These are phyloP conservation scores for Starmerella kuoi DNA, from an alignment of 805 yeast species.

Conservation along the genomic window DNA sequence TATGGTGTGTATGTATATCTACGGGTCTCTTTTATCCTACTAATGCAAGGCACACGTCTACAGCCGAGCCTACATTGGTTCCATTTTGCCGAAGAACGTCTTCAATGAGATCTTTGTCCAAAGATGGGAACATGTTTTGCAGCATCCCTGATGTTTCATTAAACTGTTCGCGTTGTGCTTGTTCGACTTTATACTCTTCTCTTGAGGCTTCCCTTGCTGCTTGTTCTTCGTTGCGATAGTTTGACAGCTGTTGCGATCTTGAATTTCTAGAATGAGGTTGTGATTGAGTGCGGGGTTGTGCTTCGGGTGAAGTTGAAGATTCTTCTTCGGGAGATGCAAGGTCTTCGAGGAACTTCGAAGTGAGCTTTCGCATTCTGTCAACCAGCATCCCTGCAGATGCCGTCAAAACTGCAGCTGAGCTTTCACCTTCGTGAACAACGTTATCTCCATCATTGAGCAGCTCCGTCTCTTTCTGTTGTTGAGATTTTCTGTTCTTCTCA, in stretches of 20 bases:
- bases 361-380: slow-evolving; percentile 36
- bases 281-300: neutral
- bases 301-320: neutral
- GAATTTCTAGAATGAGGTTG: too few relatives aligned
- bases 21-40: slow-evolving; percentile 4
- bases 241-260: neutral
- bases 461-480: slow-evolving; percentile 13
- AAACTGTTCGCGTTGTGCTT: slow-evolving; percentile 35
- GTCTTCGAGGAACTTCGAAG: slow-evolving; percentile 28
- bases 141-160: slow-evolving; percentile 34
- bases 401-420: slow-evolving; percentile 27
- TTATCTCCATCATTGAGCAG: neutral
- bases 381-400: slow-evolving; percentile 40
- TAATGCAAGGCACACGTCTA: slow-evolving; percentile 45
- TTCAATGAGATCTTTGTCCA: slow-evolving; percentile 54
- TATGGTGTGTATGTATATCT: too few relatives aligned
- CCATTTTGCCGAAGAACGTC: slow-evolving; percentile 59
- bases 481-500: slow-evolving; percentile 30
- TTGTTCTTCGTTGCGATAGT: slow-evolving; percentile 23
- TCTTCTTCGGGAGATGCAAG: slow-evolving; percentile 6
- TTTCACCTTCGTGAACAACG: slow-evolving; percentile 10
- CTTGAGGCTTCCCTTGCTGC: slow-evolving; percentile 31
- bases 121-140: slow-evolving; percentile 58
- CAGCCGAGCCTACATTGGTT: slow-evolving; percentile 58
- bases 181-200: slow-evolving; percentile 31